Evolutionary conservation across 768 basidiomycete genomes (phyloP), one percentile per base, ranked within the genome.

Genomic region (Russula brevipes): DNA sequence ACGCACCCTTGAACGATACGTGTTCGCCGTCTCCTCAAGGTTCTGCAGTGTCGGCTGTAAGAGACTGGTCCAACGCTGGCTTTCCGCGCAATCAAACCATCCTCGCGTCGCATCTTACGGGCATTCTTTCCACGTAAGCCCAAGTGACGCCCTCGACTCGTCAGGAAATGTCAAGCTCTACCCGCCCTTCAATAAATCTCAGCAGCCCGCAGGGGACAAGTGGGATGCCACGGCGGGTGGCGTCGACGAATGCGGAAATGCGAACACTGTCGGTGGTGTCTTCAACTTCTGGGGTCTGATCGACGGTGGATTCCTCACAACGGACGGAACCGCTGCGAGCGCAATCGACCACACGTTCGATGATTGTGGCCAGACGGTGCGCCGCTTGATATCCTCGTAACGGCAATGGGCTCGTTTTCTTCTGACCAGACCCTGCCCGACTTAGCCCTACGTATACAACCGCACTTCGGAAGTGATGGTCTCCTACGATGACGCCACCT

Each of bases 91-190:
- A 80, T 57, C 75, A 89, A 76, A 86, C 96, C 61, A 83, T 93
- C 35, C 83, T 98, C 7, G 94, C 57, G 85, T 96, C 0, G 84
- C 94, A 12, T 77, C 87, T 17, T 96, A 92, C 74, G 91, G 91
- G 0, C 92, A 92, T 74, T 85, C 90, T 24, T 94, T 78, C 78
- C 24, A 66, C 11, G 78, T 82, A 44, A 69, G 78, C 8, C 51
- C 71, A 4, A 67, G 62, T 19, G 66, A 74, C 41, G 83, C 83
- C 0, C 69, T 80, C 62, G 62, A 70, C 57, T 57, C 68, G 16
- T 59, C 52, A 9, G 76, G 70, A 10, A 65, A 68, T 9, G 71
- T 87, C 36, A 74, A 74, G n/a, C 41, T 78, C 17, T 88, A 79
- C 73, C 84, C 86, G 3, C 51, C 74, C 1, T 91, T 85, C 66